Base-by-base conservation (phyloP, 768 basidiomycete species). In the Tephrocybe sp. region DNA sequence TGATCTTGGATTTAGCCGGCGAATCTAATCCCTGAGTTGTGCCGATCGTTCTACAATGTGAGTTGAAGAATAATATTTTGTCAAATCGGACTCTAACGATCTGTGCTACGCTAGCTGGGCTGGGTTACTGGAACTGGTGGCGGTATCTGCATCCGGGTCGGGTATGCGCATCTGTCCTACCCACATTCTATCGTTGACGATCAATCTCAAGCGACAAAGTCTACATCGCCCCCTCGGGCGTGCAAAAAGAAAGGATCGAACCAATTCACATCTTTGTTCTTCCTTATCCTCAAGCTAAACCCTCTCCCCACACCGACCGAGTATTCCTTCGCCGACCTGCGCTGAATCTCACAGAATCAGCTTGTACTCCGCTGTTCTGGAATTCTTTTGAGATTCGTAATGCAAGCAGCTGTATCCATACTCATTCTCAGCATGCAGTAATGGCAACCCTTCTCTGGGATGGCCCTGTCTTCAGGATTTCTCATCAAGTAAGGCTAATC, bases 101-200 rank as follows among this genome's bases (percentile, higher is more conserved):
- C 32, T n/a, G 39, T 31, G n/a, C 32, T 44, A 69, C 3, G 16
- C 21, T 34, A 76, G 71, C 78, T 94, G 18, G 92, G 92, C 12
- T 94, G 92, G 92, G 92, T 94, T 1, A 94, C 92, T 2, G 92
- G 92, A 13, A 94, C 92, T 2, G 92, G 91, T 5, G 84, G 83
- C 21, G 89, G 89, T 1, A 89, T 90, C 52, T 83, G 81, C 53
- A 91, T 92, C 53, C 79, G 87, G 16, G 65, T 74, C 35, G 83
- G 77, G 89, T 87, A 52, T 12, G 82, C 62, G 9, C 13, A 38
- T 34, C 15, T 9, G 1, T 24, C 9, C 13, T 15, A 22, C 18
- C 22, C 22, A 5, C 22, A 38, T 22, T n/a, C n/a, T 47, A 26
- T 27, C 4, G 12, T 24, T 24, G 22, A 18, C 30, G 42, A 25